These are phyloP conservation scores for Fusarium multiceps DNA, from an alignment of 2,329 filamentous ascomycete genomes.

Conservation along the genomic window DNA sequence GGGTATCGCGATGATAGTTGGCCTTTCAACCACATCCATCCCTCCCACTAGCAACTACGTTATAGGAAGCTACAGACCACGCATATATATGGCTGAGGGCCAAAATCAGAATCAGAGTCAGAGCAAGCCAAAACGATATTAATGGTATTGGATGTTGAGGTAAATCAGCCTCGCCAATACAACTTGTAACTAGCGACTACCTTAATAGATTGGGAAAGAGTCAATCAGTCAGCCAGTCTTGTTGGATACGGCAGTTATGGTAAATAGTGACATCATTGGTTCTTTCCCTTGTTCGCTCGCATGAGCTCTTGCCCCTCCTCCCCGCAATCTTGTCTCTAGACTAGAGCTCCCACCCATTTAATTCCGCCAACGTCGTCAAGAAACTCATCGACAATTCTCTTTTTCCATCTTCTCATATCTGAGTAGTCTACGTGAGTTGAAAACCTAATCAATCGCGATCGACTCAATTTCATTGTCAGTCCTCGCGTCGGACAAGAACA, in stretches of 20 bases:
- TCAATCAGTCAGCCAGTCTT: not conserved
- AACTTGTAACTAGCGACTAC: not conserved
- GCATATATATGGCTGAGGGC: not conserved
- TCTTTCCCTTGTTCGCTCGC: not conserved
- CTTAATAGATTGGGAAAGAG: not conserved
- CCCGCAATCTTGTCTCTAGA: slow-evolving; percentile 15
- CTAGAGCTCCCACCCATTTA: slow-evolving; percentile 5
- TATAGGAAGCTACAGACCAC: not conserved
- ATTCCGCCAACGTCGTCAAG: not conserved
- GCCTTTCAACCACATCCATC: not conserved
- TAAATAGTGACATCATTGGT: slow-evolving; percentile 35
- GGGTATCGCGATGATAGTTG: not conserved
- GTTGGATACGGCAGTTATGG: not conserved
- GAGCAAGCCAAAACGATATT: not conserved
- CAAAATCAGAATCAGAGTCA: not conserved
- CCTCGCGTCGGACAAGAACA: not conserved
- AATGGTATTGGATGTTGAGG: not conserved
- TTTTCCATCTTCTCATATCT: not conserved
- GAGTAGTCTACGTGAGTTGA: slow-evolving; percentile 4
- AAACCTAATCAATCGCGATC: not conserved
- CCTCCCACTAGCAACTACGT: not conserved
- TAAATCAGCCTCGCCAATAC: not conserved
- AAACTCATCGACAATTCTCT: not conserved
- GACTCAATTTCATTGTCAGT: not conserved
- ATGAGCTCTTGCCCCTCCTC: slow-evolving; percentile 25